Evolutionary conservation across 257 asterid species (phyloP), one percentile per base, ranked within the genome.

Genomic region (Phtheirospermum japonicum): DNA sequence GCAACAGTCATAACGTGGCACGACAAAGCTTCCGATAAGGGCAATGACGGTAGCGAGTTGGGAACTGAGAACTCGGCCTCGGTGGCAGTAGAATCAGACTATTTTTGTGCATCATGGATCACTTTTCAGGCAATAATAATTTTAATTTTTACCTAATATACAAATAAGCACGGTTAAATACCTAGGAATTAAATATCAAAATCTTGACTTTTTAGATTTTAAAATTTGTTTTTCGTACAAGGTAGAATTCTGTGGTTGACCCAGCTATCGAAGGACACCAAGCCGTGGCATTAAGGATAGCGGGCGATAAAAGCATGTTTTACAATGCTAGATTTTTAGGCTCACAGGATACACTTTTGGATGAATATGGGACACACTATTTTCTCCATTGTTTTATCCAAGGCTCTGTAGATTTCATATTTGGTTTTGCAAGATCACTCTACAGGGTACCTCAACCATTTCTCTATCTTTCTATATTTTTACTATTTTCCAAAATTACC

Each of bases 281-380:
- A 71, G 97, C 89, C 1, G 93, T 85, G 28, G 96, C 95, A 0
- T 63, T 85, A 51, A 74, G 86, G 52, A 65, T 81, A 59, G 20
- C 71, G 0, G 86, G 90, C 0, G 84, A 85, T 36, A 82, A 64
- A 43, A 74, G 92, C n/a, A 50, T 80, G 83, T 77, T 90, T 8
- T 75, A 87, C 74, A 82, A 40, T 48, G 78, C 69, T 11, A 61
- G 85, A 14, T 75, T 87, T 39, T 60, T 87, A 39, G 97, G 97
- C 19, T 70, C 85, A 45, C 96, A 90, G 51, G 95, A 90, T 16
- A 82, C 97, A 0, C 88, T 90, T 0, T 71, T 81, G n/a, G 97
- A 90, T 50, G 83, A 81, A 9, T 2, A 10, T 0, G 96, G 97
- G 2, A 42, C 78, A 0, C 96, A 90, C 14, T 85, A 66, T 49